These are phyloP conservation scores for Phytophthora hybrid DNA, from an alignment of 352 stramenopile species.

Conservation along the genomic window DNA sequence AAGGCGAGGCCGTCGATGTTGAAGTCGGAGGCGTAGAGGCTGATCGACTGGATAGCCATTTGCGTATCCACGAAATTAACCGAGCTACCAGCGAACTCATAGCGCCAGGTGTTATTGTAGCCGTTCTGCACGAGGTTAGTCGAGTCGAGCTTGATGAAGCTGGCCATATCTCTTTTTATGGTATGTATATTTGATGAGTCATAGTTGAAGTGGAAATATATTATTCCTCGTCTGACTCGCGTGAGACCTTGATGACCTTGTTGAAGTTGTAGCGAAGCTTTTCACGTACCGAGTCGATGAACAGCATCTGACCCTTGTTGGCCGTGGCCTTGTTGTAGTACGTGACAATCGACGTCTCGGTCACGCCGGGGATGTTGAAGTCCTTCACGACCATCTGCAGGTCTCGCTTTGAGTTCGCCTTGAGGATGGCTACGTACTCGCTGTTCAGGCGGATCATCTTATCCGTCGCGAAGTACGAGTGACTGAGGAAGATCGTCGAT, in stretches of 20 bases:
- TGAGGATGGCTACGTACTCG: conserved; percentile 14
- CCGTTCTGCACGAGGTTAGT: conserved; percentile 21
- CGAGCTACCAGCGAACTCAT: conserved; percentile 1
- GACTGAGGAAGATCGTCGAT: conserved; percentile 8
- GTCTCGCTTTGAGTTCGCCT: conserved; percentile 27
- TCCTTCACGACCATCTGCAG: conserved; percentile 28
- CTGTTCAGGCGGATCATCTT: background rate
- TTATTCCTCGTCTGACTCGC: background rate
- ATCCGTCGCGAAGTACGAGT: background rate
- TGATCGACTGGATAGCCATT: background rate
- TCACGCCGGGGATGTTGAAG: conserved; percentile 16
- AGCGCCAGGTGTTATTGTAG: conserved; percentile 15
- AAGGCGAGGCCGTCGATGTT: background rate
- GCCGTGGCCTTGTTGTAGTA: background rate
- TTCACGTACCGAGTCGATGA: conserved; percentile 17
- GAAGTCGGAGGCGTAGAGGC: background rate
- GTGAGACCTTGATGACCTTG: background rate
- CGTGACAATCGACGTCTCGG: conserved; percentile 1
- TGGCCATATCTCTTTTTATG: conserved; percentile 10
- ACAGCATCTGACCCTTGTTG: conserved; percentile 11
- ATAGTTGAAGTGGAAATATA: conserved; percentile 8
- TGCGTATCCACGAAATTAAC: conserved; percentile 10
- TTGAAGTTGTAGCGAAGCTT: conserved; percentile 23
- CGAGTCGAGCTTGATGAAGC: conserved; percentile 22
- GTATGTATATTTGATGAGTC: conserved; percentile 16